These are phyloP conservation scores for Dysphania ambrosioides DNA, from an alignment of 148 eudicot genomes.

Conservation along the genomic window DNA sequence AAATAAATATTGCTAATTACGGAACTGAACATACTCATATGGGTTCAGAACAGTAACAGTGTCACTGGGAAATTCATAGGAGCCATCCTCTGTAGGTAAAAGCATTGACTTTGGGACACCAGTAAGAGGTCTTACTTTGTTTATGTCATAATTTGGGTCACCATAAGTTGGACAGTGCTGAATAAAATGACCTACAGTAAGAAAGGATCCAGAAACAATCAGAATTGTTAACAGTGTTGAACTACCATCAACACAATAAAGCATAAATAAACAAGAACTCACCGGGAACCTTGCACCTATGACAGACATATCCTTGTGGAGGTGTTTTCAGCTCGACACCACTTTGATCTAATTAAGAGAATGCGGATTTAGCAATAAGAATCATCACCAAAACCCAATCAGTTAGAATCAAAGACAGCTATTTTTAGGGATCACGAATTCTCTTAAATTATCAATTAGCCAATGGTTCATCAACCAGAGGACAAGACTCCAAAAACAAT, in stretches of 20 bases:
- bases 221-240: conserved; percentile 6
- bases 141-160: conserved; percentile 69
- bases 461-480: not conserved
- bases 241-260: conserved; percentile 12
- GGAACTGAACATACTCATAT: conserved; percentile 48
- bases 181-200: conserved; percentile 75
- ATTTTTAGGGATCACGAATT: not conserved
- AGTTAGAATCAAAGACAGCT: not conserved
- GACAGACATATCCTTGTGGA: conserved; percentile 80
- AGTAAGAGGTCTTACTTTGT: conserved; percentile 73
- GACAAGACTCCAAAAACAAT: not conserved
- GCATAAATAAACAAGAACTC: conserved; percentile 21
- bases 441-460: not conserved
- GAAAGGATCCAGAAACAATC: conserved; percentile 3
- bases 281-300: conserved; percentile 91
- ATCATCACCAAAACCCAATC: not conserved
- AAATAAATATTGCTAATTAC: not conserved
- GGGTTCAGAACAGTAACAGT: too few relatives aligned
- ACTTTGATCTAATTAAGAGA: conserved; percentile 50
- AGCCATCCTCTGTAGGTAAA: conserved; percentile 66
- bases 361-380: not conserved
- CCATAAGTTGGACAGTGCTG: conserved; percentile 98
- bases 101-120: conserved; percentile 89
- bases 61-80: too few relatives aligned
- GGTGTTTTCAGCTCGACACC: conserved; percentile 69